Evolutionary conservation across 163 green algal genomes (phyloP), one percentile per base, ranked within the genome.

Genomic region (Picocystis sp.): DNA sequence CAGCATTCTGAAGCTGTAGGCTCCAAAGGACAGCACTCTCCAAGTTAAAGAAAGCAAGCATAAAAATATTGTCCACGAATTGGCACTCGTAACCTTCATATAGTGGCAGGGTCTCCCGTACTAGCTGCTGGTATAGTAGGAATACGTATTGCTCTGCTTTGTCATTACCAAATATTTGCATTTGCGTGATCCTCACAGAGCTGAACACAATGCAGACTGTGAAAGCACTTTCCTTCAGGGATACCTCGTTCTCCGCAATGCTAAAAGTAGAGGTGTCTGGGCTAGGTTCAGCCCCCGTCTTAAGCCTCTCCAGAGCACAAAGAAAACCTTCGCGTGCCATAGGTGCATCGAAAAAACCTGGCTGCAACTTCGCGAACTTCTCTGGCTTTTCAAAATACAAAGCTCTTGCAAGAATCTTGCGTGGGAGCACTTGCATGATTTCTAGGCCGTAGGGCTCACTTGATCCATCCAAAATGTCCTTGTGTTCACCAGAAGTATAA

Each of bases 81-180:
- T 50, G 21, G 44, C 44, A 50, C 9, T 50, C 44, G 44, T 50
- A 50, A 9, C 44, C 44, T 23, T 50, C 22, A 1, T 33, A 50
- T 0, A 50, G 22, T 11, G 44, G 44, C 44, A 50, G 9, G 8
- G 44, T 50, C 8, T 23, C 44, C 21, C 44, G 5, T 11, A 50
- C 44, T 23, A 50, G 9, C 9, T 9, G 5, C 9, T 33, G 44
- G 44, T 50, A 50, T 9, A 50, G 44, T 1, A 12, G 22, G 8
- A 50, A 9, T 0, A 24, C 44, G 44, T 33, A 24, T 25, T 50
- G 22, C 44, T 50, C 44, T 11, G 22, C 44, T 25, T 50, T 50
- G 6, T 50, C 44, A 24, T 50, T 25, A 6, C 21, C 44, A 24
- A 50, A 23, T 1, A 33, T 25, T 6, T 9, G 5, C 5, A 9